phyloP scores from a whole-genome alignment of 768 basidiomycete species.

The Cubamyces sp. region DNA sequence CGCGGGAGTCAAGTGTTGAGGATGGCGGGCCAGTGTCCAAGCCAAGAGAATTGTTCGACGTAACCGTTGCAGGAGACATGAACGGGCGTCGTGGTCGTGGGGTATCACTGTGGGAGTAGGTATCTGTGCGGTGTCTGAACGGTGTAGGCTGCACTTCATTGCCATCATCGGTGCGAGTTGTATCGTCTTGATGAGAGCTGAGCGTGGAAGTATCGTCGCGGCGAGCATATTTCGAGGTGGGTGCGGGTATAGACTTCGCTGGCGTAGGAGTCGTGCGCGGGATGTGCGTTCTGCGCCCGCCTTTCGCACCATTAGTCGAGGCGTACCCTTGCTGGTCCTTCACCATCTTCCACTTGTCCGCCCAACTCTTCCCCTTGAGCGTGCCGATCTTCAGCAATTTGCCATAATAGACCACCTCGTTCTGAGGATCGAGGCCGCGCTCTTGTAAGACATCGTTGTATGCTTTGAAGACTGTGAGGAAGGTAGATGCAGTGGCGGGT shows the following conservation, averaged over 20 bases:
- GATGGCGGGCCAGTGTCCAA: constrained; percentile 31
- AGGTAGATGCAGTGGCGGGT: constrained; percentile 69
- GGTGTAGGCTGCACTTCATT: constrained; percentile 4
- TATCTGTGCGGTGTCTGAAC: constrained; percentile 10
- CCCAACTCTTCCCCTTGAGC: constrained; percentile 79
- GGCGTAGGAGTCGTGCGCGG: constrained; percentile 30
- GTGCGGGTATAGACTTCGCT: constrained; percentile 22
- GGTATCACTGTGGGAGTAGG: constrained; percentile 19
- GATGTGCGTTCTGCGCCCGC: constrained; percentile 23
- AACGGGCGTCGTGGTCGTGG: constrained; percentile 28
- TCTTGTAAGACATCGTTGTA: constrained; percentile 81
- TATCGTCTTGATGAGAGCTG: constrained; percentile 47
- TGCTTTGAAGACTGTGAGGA: constrained; percentile 81
- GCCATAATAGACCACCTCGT: constrained; percentile 80
- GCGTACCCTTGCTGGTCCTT: constrained; percentile 58
- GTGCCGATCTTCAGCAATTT: constrained; percentile 84
- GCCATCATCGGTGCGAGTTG: constrained; percentile 26
- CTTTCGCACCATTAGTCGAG: constrained; percentile 15
- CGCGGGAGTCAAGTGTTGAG: constrained; percentile 3
- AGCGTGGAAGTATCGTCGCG: constrained; percentile 46
- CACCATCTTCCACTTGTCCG: constrained; percentile 76
- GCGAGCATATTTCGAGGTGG: constrained; percentile 14
- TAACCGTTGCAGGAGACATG: constrained; percentile 23
- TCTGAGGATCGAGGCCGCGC: constrained; percentile 72
- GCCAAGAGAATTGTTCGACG: constrained; percentile 35